Base-by-base conservation (phyloP, 2,329 filamentous ascomycete species). In the Gaeumannomyces sp. region DNA sequence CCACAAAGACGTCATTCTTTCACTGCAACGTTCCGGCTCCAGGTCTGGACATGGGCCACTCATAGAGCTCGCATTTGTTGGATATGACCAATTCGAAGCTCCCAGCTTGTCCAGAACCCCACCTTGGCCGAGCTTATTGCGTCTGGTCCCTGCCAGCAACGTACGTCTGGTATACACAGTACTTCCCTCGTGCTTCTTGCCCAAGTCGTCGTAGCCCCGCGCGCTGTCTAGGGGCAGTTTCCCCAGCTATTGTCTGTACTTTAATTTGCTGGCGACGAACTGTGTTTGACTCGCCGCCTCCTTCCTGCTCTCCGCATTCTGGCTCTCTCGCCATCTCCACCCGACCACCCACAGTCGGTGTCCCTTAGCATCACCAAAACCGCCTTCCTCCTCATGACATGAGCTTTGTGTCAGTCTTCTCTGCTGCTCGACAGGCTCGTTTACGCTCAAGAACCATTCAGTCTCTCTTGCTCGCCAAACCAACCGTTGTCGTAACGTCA, bases 1-100 rank as follows among this genome's bases (percentile, higher is more conserved):
- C 25, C 70, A 65, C 31, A 29, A n/a, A 29, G 56, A 58, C 56
- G 56, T 58, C 56, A 58, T 58, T 11, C 1, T 11, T 29, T 1
- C 11, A 28, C 27, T 28, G 45, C 45, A 53, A 11, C 25, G 7
- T 28, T 8, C 4, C 3, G 14, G 27, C 25, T 14, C 25, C 57
- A 29, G 27, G 19, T 28, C 27, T 6, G 2, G 45, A 19, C 27
- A 8, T 22, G 19, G 45, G 11, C 57, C 57, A 59, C 57, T 59
- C 57, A 29, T 2, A 19, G 27, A 59, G 57, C 57, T 59, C 57
- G 57, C 57, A 59, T 28, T 29, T 53, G 45, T 10, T 45, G 6
- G n/a, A 3, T 14, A n/a, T 53, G 45, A 53, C 45, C 22, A 53
- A 53, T 25, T 53, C 45, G 19, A n/a, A 25, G 45, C 45, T 25